Evolutionary conservation across 2,329 filamentous ascomycete genomes (phyloP).

Genomic region (Balansia obtecta): DNA sequence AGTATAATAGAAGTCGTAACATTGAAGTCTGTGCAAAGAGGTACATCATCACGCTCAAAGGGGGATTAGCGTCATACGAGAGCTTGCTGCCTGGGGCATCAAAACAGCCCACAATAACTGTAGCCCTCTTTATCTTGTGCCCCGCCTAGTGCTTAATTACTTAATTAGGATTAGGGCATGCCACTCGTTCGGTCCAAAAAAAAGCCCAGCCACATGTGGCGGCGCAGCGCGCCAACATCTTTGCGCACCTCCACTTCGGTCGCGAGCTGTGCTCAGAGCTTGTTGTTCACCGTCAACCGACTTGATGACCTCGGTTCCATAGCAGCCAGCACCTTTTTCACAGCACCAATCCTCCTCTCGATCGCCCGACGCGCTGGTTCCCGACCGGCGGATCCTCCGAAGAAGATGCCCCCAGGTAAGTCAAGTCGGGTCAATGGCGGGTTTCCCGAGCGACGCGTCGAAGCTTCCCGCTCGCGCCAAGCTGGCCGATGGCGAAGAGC

Average conservation of each 20-base stretch:
- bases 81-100: too few species aligned
- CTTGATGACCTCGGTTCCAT: neutral
- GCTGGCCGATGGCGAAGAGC: neutral
- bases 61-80: too few species aligned
- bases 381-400: too few species aligned
- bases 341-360: neutral
- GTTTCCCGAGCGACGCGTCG: neutral
- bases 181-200: neutral
- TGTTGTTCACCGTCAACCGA: neutral
- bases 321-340: neutral
- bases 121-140: too few species aligned
- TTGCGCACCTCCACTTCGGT: neutral
- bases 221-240: neutral
- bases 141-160: too few species aligned
- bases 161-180: too few species aligned
- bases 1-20: too few species aligned
- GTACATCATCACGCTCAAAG: too few species aligned
- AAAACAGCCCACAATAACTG: too few species aligned
- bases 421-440: neutral
- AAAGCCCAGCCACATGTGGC: neutral
- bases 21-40: too few species aligned
- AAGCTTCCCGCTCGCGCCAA: neutral
- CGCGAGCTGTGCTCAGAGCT: neutral
- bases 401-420: conserved; percentile 7
- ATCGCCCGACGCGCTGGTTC: neutral